phyloP scores from a whole-genome alignment of 139 green algal species.

The Nannochloris sp. region DNA sequence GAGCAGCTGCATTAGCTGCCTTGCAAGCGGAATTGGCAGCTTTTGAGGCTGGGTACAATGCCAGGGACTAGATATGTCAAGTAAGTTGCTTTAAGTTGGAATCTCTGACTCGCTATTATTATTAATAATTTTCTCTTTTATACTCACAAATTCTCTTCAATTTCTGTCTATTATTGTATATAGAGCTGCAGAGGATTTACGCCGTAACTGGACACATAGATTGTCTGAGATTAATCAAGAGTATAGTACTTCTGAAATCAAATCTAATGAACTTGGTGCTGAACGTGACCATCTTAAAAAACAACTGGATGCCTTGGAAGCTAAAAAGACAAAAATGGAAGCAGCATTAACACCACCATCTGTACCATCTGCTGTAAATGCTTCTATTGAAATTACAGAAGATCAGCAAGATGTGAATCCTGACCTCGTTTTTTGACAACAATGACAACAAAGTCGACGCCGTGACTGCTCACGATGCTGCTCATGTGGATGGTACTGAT shows the following conservation, averaged over 20 bases:
- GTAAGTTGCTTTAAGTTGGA: constrained; percentile 12
- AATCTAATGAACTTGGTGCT: neutral
- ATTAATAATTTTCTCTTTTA: too few species aligned
- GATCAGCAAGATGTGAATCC: too few species aligned
- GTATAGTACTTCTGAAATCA: neutral
- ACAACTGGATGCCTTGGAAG: constrained; percentile 22
- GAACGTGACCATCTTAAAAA: neutral
- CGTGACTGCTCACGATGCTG: constrained; percentile 5
- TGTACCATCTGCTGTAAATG: too few species aligned
- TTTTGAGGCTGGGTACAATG: constrained; percentile 11
- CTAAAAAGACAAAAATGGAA: constrained; percentile 29
- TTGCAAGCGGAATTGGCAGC: constrained; percentile 22
- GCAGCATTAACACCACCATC: neutral
- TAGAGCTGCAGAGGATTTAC: neutral
- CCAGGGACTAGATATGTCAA: constrained; percentile 25
- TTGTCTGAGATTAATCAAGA: neutral
- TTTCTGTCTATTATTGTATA: constrained; percentile 15
- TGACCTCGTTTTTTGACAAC: too few species aligned
- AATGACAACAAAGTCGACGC: too few species aligned
- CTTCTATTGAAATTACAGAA: too few species aligned
- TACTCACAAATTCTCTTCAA: too few species aligned
- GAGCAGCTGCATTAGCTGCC: constrained; percentile 34
- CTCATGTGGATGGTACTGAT: constrained; percentile 11
- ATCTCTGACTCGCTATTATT: constrained; percentile 4
- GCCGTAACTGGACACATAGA: neutral